These are phyloP conservation scores for Aphanomyces invadans DNA, from an alignment of 352 stramenopile species.

Conservation along the genomic window DNA sequence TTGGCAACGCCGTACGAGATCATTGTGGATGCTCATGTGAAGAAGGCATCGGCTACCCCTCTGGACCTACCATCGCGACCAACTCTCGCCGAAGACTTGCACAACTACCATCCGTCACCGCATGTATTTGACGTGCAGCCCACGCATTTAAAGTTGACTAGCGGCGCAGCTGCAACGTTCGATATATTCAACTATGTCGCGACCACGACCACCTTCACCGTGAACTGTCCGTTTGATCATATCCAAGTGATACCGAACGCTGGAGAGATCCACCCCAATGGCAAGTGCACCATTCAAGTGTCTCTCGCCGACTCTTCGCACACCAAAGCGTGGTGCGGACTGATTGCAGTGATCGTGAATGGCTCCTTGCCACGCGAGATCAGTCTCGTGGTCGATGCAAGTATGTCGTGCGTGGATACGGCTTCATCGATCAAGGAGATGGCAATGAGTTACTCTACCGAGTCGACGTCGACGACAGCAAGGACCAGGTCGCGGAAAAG, in stretches of 20 bases:
- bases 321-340: constrained; percentile 10
- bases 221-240: constrained; percentile 3
- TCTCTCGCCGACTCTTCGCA: background rate
- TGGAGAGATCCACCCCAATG: constrained; percentile 3
- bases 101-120: background rate
- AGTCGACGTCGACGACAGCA: background rate
- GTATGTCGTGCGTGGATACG: background rate
- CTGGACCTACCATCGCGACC: background rate
- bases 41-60: background rate
- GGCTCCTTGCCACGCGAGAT: constrained; percentile 3
- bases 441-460: background rate
- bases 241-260: background rate
- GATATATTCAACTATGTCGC: constrained; percentile 16
- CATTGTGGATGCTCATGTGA: constrained; percentile 74
- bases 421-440: background rate
- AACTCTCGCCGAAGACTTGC: background rate
- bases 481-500: constrained; percentile 50
- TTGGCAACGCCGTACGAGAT: constrained; percentile 72
- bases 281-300: constrained; percentile 2
- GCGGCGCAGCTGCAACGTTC: background rate
- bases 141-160: background rate
- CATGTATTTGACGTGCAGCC: constrained; percentile 18
- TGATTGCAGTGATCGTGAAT: constrained; percentile 7
- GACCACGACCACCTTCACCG: background rate
- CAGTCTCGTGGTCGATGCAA: constrained; percentile 16